Conservation (phyloP, 164 flowering plant genomes). For the Malania oleifera region DNA sequence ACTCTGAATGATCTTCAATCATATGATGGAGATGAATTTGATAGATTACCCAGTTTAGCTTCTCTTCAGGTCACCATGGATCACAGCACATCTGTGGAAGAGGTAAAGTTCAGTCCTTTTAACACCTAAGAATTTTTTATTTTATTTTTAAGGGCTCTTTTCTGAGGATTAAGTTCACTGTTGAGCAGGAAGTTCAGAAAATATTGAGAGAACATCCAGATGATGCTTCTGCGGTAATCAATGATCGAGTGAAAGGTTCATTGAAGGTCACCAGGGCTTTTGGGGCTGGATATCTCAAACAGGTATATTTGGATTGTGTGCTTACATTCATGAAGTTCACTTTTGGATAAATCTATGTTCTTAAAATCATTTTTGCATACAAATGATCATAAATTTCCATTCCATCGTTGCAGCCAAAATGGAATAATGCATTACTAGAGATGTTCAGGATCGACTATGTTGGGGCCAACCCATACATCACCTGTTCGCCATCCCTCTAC, state of each 20-base stretch:
- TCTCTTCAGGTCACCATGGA: conserved; percentile 64
- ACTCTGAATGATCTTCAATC: conserved; percentile 29
- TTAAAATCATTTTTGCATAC: too few species aligned
- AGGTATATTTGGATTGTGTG: conserved; percentile 33
- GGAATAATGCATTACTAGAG: conserved; percentile 1
- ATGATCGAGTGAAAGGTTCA: conserved; percentile 83
- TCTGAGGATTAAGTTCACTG: too few species aligned
- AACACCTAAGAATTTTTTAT: neutral
- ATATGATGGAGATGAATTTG: conserved; percentile 23
- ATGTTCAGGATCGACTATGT: conserved; percentile 4
- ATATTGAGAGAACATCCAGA: conserved; percentile 70
- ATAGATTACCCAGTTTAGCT: conserved; percentile 19
- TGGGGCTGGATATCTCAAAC: conserved; percentile 91
- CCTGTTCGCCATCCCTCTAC: neutral
- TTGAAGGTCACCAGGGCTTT: conserved; percentile 92
- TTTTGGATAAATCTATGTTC: too few species aligned
- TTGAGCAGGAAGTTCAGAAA: conserved; percentile 79
- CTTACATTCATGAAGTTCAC: neutral
- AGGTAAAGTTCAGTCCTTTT: conserved; percentile 34
- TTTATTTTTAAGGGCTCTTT: neutral
- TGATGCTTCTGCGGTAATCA: conserved; percentile 52
- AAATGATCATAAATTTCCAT: too few species aligned
- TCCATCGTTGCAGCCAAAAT: neutral
- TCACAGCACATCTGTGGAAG: conserved; percentile 54
- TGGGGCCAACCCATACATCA: conserved; percentile 1